phyloP scores from a whole-genome alignment of 768 basidiomycete species.

The Suillus bovinus region DNA sequence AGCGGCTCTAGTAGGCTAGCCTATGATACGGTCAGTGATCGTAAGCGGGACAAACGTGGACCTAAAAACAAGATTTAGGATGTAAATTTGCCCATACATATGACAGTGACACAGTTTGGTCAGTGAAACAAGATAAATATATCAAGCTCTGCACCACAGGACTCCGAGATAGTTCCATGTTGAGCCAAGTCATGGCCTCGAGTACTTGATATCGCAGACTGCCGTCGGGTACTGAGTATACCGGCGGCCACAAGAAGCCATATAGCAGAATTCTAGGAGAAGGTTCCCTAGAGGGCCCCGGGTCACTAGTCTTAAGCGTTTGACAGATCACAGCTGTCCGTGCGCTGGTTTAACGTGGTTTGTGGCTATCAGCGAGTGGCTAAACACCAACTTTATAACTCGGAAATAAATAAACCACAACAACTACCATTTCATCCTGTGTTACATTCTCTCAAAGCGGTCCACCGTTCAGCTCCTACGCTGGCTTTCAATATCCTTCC shows the following conservation, averaged over 20 bases:
- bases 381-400: not conserved
- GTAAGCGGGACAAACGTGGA: conserved; percentile 17
- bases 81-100: conserved; percentile 7
- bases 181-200: not conserved
- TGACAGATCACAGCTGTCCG: not conserved
- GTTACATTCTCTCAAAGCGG: conserved; percentile 32
- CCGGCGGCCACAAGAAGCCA: not conserved
- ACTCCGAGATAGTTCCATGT: not conserved
- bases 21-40: not conserved
- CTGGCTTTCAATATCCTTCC: conserved; percentile 38
- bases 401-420: conserved; percentile 27
- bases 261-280: not conserved
- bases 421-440: conserved; percentile 34
- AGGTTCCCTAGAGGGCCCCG: not conserved
- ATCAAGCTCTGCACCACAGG: conserved; percentile 2
- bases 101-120: not conserved
- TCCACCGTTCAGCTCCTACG: conserved; percentile 33
- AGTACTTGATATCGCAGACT: conserved; percentile 5
- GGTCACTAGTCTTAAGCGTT: not conserved
- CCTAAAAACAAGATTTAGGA: conserved; percentile 7
- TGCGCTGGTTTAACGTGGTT: conserved; percentile 5
- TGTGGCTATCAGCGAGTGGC: conserved; percentile 15
- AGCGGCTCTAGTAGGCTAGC: not conserved
- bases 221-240: not conserved
- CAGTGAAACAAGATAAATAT: not conserved